These are phyloP conservation scores for Raphanus hybrid DNA, from an alignment of 441 rosid genomes.

Conservation along the genomic window DNA sequence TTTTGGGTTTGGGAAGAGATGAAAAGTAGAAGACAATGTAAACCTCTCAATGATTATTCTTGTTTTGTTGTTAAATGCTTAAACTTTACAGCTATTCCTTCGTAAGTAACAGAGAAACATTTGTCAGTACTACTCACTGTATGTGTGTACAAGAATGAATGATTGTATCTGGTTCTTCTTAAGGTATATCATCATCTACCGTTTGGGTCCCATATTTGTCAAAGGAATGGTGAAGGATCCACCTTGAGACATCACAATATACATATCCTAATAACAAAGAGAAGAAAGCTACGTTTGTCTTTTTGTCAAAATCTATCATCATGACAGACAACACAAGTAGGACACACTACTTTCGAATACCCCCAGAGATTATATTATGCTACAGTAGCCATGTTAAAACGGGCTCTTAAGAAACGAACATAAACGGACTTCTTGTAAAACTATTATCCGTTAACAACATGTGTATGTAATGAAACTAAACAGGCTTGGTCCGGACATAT, in stretches of 20 bases:
- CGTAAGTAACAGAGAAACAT: neutral
- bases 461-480: no score
- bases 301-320: conserved; percentile 14
- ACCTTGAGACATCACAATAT: conserved; percentile 21
- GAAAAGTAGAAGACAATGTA: conserved; percentile 30
- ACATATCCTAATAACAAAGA: conserved; percentile 14
- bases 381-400: neutral
- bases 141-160: conserved; percentile 13
- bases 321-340: neutral
- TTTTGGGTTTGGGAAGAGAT: conserved; percentile 38
- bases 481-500: no score
- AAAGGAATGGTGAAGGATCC: conserved; percentile 20
- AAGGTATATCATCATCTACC: conserved; percentile 8
- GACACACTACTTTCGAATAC: conserved; percentile 9
- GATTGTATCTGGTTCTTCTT: conserved; percentile 8
- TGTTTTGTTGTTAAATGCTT: conserved; percentile 17
- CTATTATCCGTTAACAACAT: no score
- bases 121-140: neutral
- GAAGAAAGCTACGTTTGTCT: conserved; percentile 19
- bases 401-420: no score
- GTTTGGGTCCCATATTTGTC: conserved; percentile 8
- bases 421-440: no score
- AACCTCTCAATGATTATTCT: conserved; percentile 18
- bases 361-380: neutral
- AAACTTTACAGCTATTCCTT: neutral